phyloP scores from a whole-genome alignment of 2,329 filamentous ascomycete species.

The Trichothecium roseum region DNA sequence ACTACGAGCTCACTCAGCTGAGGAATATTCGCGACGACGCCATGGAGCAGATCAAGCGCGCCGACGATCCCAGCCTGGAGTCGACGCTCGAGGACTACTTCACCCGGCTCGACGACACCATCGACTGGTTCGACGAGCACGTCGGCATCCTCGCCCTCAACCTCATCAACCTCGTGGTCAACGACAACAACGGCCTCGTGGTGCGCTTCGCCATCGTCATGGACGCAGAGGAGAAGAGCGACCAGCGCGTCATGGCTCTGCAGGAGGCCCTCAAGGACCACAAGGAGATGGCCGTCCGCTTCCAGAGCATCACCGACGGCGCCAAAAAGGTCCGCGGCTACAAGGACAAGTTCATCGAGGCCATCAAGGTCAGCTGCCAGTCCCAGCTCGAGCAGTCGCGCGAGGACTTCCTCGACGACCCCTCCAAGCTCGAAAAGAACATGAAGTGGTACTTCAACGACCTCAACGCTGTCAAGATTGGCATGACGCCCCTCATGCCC shows the following conservation, averaged over 20 bases:
- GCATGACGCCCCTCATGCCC: conserved; percentile 85
- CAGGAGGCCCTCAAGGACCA: conserved; percentile 94
- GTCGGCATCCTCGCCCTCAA: conserved; percentile 82
- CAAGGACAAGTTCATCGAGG: conserved; percentile 87
- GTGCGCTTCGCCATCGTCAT: conserved; percentile 88
- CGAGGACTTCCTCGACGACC: conserved; percentile 72
- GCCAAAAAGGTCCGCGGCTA: conserved; percentile 89
- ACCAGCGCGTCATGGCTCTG: conserved; percentile 79
- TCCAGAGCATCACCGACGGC: conserved; percentile 90
- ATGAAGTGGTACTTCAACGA: conserved; percentile 98
- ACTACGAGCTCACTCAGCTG: conserved; percentile 85
- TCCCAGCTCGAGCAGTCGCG: conserved; percentile 63
- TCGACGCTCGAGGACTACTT: conserved; percentile 87
- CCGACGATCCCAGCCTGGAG: conserved; percentile 63
- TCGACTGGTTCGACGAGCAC: conserved; percentile 94
- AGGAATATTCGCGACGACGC: conserved; percentile 93
- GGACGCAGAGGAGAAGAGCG: conserved; percentile 92
- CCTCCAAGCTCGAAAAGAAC: conserved; percentile 72
- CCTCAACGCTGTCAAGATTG: conserved; percentile 84
- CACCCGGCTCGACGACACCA: conserved; percentile 69
- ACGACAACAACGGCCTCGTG: conserved; percentile 79
- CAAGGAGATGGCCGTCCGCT: conserved; percentile 83
- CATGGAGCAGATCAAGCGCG: conserved; percentile 85
- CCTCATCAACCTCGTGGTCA: conserved; percentile 75
- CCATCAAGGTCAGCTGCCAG: conserved; percentile 63